Percentiles rank a stretch among this genome's conserved stretches.
Evolutionary conservation across 169 alveolate species (phyloP).

Genomic region (Plasmodium cynomolgi): DNA sequence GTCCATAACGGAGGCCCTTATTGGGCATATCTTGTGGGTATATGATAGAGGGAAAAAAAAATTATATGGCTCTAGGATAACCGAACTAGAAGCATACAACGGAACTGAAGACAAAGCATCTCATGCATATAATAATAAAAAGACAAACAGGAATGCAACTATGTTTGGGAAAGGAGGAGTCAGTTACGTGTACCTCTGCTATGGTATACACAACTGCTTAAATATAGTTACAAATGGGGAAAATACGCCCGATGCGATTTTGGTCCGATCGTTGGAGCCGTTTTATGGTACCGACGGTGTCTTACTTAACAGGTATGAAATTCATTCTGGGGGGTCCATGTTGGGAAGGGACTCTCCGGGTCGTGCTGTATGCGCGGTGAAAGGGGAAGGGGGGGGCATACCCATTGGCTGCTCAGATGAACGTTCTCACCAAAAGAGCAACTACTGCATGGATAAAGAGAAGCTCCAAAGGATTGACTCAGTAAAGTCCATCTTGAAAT

Average conservation of each 20-base stretch:
- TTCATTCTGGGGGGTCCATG: neutral
- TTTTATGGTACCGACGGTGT: neutral
- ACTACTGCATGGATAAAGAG: neutral
- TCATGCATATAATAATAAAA: constrained; percentile 74
- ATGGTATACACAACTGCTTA: constrained; percentile 75
- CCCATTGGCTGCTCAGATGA: neutral
- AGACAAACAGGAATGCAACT: constrained; percentile 69
- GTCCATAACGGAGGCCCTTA: constrained; percentile 35
- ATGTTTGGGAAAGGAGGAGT: constrained; percentile 76
- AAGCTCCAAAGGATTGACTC: constrained; percentile 6
- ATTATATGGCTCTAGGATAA: constrained; percentile 62
- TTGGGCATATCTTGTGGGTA: constrained; percentile 59
- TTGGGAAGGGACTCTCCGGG: neutral
- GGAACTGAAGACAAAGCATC: constrained; percentile 75
- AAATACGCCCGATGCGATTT: constrained; percentile 76
- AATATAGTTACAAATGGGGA: constrained; percentile 72
- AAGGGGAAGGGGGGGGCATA: neutral
- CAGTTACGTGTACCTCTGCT: constrained; percentile 78
- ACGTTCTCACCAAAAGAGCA: neutral
- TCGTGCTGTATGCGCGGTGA: neutral
- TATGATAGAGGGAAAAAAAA: constrained; percentile 12
- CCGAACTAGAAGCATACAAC: constrained; percentile 76
- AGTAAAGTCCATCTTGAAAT: neutral
- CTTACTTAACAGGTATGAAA: constrained; percentile 16
- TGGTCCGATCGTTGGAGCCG: constrained; percentile 77